Percentiles rank a stretch among this genome's conserved stretches.
Evolutionary conservation across 768 basidiomycete species (phyloP).

Genomic region (Suillus brevipes): DNA sequence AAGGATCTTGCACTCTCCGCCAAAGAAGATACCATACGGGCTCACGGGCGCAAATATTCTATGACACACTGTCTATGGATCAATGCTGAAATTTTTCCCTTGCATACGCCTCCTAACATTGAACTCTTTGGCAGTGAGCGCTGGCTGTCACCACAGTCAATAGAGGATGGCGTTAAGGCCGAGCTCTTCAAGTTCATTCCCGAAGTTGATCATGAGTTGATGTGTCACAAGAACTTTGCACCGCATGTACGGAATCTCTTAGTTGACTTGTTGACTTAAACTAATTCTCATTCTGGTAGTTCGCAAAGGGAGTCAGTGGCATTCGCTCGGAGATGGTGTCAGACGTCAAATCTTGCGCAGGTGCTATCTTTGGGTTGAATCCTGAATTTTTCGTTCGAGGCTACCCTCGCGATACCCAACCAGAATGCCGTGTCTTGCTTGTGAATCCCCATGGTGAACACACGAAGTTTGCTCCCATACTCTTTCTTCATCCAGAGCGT

Average conservation of each 20-base stretch:
- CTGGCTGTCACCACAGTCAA: neutral
- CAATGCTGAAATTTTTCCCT: neutral
- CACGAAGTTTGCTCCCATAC: slow-evolving; percentile 8
- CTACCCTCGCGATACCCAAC: neutral
- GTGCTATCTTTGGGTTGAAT: neutral
- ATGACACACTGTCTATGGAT: slow-evolving; percentile 4
- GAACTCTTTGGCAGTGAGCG: neutral
- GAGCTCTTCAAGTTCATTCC: slow-evolving; percentile 13
- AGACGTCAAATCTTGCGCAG: slow-evolving; percentile 3
- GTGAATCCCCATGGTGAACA: neutral
- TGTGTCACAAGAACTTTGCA: slow-evolving; percentile 5
- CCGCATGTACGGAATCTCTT: neutral
- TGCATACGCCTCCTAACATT: neutral
- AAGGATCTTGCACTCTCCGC: neutral
- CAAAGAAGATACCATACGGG: neutral
- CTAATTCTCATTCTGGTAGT: neutral
- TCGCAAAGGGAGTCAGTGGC: neutral
- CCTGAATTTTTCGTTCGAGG: neutral
- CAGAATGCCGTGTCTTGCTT: neutral
- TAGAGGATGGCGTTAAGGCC: slow-evolving; percentile 9
- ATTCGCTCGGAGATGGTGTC: slow-evolving; percentile 5
- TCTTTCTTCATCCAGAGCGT: neutral
- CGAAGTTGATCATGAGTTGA: neutral
- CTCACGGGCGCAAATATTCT: neutral
- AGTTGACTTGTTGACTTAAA: neutral